Evolutionary conservation across 805 yeast species (phyloP), one percentile per base, ranked within the genome.

Genomic region (Cyberlindnera samutprakarnensis): DNA sequence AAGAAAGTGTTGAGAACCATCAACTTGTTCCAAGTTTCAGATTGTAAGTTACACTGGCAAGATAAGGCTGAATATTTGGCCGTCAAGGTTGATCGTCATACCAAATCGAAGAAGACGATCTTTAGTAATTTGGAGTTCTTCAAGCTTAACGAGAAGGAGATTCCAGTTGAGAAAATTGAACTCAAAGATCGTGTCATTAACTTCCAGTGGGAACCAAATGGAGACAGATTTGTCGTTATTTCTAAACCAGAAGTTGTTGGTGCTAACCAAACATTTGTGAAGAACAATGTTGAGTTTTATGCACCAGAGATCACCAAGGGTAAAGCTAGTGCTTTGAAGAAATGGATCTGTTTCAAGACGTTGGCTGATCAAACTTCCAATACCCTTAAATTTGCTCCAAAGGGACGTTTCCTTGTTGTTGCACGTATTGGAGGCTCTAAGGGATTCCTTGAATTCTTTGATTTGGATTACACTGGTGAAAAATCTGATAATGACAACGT

Each of bases 141-240:
- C 72, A 81, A 85, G 52, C 61, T 87, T 37, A 68, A 70, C 38
- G 98, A 90, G 62, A 84, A 76, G 62, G 94, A 83, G 51, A 75
- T 90, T 46, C 97, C 98, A 20, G 95, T 88, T 39, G 96, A 88
- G 56, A 90, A 86, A 47, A 68, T 92, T 46, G 99, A 92, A 62
- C 70, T 88, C 54, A 85, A 85, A 61, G 96, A 92, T 40, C 78
- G 84, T 36, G 90, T 87, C 26, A 61, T 82, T 33, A 80, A 79
- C 57, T 82, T 92, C 61, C 88, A 85, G 35, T 92, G 97, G 97
- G 98, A 94, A 66, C 96, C 98, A 50, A 74, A 68, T 44, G 79
- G 90, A 23, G 90, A 85, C 55, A 73, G 96, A 56, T 88, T 92
- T 48, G 78, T 82, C 38, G 72, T 81, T 31, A 77, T 90, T 48